Base-by-base conservation (phyloP, 2,329 filamentous ascomycete genomes). In the Cladosporium oxysporum region DNA sequence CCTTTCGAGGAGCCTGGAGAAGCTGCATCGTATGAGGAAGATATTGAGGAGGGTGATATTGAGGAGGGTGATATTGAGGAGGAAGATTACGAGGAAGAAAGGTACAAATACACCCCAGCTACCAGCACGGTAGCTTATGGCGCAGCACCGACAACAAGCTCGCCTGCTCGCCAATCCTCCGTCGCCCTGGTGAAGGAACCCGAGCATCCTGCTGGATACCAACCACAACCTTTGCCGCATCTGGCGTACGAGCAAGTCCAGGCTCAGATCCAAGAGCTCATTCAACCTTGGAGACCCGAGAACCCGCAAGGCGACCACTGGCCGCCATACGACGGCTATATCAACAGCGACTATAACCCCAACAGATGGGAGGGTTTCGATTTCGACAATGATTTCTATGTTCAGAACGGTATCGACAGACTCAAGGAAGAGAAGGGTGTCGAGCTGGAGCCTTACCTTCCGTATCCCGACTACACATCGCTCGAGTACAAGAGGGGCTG, bases 381-480 rank as follows among this genome's bases (percentile, higher is more conserved):
- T 4, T 75, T 78, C 72, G 78, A 82, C 57, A 71, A 78, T 29
- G 76, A 77, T 18, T 75, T 76, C 53, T 82, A 79, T 68, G 69
- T 75, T 18, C 71, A 78, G 68, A 75, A 72, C 29, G 74, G 74
- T 26, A 70, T 76, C 59, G 66, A 71, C 37, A 68, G 68, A 52
- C 66, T 75, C 18, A 59, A 69, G 29, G 61, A 69, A 23, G 58
- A 72, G 60, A 69, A 71, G 31, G 47, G 35, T 23, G 62, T 68
- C 11, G 62, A 76, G 58, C 63, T 69, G 35, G 80, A 85, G 64
- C 80, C 84, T 23, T 92, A 91, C 77, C 83, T 88, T 66, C 91
- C 91, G 0, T 93, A 92, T 69, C 90, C 90, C 0, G 80, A 85
- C 18, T 91, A 92, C 78, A 90, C 91, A 72, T 84, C 83, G 60